Evolutionary conservation across 108 stramenopile genomes (phyloP).

Genomic region (Nitzschia inconspicua): DNA sequence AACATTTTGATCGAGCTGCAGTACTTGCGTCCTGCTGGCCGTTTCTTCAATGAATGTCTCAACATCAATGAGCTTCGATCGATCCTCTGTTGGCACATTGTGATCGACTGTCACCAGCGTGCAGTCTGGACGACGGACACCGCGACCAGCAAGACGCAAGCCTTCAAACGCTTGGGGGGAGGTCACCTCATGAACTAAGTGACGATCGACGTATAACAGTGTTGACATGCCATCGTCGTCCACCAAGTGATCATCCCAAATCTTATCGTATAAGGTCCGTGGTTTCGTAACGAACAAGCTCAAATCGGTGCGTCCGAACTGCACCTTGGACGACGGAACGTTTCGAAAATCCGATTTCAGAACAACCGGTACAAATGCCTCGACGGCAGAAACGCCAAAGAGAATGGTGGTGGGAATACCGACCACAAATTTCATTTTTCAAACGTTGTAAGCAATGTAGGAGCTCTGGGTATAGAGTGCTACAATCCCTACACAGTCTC

Average conservation of each 20-base stretch:
- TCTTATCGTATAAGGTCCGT: constrained; percentile 90
- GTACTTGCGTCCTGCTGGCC: constrained; percentile 79
- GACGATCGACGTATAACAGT: constrained; percentile 91
- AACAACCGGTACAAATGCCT: no score
- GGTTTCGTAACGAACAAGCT: constrained; percentile 1
- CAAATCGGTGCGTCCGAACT: no score
- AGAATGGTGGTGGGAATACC: no score
- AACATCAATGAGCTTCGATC: constrained; percentile 57
- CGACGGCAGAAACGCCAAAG: no score
- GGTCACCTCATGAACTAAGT: constrained; percentile 91
- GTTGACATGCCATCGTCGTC: constrained; percentile 79
- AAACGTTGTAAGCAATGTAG: no score
- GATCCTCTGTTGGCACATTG: constrained; percentile 91
- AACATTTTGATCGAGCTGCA: constrained; percentile 83
- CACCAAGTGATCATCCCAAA: constrained; percentile 89
- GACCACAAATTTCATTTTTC: no score
- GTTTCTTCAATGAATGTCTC: constrained; percentile 81
- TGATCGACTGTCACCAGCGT: constrained; percentile 93
- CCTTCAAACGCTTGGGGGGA: constrained; percentile 97
- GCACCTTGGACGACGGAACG: no score
- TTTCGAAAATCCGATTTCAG: no score
- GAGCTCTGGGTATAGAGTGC: no score
- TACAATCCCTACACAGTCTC: no score
- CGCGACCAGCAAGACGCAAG: constrained; percentile 72
- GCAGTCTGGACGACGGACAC: constrained; percentile 91